Conservation (phyloP, 2,329 filamentous ascomycete genomes). For the Beauveria scarabaeidicola region DNA sequence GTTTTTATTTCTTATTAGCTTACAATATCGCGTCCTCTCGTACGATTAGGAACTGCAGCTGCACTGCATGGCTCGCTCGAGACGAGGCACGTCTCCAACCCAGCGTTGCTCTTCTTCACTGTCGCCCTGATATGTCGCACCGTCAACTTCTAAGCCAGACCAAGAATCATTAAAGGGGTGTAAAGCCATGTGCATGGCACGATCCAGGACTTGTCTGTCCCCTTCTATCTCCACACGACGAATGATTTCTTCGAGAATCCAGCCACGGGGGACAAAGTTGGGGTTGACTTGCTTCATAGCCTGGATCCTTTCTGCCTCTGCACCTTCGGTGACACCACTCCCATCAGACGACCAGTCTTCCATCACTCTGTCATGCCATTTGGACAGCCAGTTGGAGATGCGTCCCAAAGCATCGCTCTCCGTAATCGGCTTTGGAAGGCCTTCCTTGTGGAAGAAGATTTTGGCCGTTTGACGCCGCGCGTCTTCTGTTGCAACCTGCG, state of each 20-base stretch:
- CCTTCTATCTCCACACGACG: conserved; percentile 75
- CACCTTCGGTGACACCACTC: conserved; percentile 25
- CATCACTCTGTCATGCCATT: conserved; percentile 61
- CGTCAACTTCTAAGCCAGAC: conserved; percentile 43
- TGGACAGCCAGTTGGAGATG: conserved; percentile 72
- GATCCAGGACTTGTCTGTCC: conserved; percentile 68
- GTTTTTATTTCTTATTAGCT: not conserved
- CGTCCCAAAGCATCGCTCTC: conserved; percentile 57
- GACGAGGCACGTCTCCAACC: conserved; percentile 74
- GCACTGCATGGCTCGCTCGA: conserved; percentile 78
- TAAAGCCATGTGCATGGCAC: conserved; percentile 74
- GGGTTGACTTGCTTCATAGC: conserved; percentile 86
- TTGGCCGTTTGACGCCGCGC: conserved; percentile 54
- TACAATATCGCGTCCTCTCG: not conserved
- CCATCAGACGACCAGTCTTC: conserved; percentile 64
- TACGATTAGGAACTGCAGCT: conserved; percentile 75
- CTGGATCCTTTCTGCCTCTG: conserved; percentile 53
- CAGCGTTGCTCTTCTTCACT: conserved; percentile 71
- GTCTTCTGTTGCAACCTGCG: conserved; percentile 56
- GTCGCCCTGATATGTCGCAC: conserved; percentile 47
- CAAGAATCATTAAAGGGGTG: conserved; percentile 78
- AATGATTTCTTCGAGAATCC: conserved; percentile 92
- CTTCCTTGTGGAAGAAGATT: conserved; percentile 74
- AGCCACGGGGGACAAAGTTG: conserved; percentile 82
- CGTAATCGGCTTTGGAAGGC: conserved; percentile 47